phyloP scores from a whole-genome alignment of 768 basidiomycete genomes.

The Pleurotus eryngii region DNA sequence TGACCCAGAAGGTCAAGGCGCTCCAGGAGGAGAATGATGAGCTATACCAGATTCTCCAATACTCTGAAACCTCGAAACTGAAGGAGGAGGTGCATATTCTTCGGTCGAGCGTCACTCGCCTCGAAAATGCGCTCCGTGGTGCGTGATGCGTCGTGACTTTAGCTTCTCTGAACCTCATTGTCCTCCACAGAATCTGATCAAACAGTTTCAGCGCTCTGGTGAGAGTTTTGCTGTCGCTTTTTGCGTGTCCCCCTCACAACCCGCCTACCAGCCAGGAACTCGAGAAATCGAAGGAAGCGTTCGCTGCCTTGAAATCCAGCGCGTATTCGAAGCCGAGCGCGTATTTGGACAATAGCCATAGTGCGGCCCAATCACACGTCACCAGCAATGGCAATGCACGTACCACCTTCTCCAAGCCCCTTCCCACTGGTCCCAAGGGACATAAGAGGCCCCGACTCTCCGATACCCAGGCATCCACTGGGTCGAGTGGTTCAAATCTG shows the following conservation, averaged over 20 bases:
- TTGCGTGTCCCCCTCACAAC: slow-evolving; percentile 7
- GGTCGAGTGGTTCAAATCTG: slow-evolving; percentile 20
- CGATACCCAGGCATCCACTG: slow-evolving; percentile 37
- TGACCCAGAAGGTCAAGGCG: slow-evolving; percentile 67
- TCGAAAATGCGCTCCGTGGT: slow-evolving; percentile 81
- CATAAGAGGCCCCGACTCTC: slow-evolving; percentile 78
- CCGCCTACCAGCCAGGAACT: slow-evolving; percentile 57
- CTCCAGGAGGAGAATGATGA: slow-evolving; percentile 90
- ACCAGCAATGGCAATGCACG: slow-evolving; percentile 21
- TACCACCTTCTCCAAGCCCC: slow-evolving; percentile 44
- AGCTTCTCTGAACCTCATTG: slow-evolving; percentile 3
- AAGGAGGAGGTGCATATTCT: slow-evolving; percentile 80
- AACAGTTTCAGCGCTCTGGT: slow-evolving; percentile 71
- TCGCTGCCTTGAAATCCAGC: slow-evolving; percentile 19
- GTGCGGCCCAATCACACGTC: not conserved
- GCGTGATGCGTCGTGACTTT: slow-evolving; percentile 14
- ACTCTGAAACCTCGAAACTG: slow-evolving; percentile 73
- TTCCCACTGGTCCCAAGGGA: slow-evolving; percentile 78
- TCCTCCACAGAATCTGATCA: slow-evolving; percentile 66
- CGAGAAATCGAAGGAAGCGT: slow-evolving; percentile 70
- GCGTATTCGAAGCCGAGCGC: not conserved
- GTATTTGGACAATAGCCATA: not conserved
- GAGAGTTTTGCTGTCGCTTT: slow-evolving; percentile 29
- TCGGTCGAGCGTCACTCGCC: slow-evolving; percentile 59
- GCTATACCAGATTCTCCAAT: slow-evolving; percentile 70